phyloP scores from a whole-genome alignment of 805 yeast genomes.

The Ogataea paraovalis region DNA sequence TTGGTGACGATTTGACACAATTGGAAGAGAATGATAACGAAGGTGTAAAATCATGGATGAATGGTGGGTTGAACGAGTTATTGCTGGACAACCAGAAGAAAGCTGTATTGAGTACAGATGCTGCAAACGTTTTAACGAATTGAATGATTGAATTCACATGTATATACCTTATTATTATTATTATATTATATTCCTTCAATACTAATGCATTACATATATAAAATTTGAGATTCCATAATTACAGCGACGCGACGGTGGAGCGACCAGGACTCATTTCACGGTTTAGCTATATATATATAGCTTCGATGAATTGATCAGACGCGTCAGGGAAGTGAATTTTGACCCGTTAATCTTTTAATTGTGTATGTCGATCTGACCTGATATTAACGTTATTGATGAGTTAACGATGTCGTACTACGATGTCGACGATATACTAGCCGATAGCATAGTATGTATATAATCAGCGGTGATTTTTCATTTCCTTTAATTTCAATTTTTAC shows the following conservation, averaged over 20 bases:
- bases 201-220: not conserved
- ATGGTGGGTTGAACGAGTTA: not conserved
- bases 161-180: not conserved
- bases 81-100: not conserved
- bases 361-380: no score
- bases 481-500: not conserved
- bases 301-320: no score
- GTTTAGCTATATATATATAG: no score
- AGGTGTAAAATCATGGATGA: not conserved
- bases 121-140: not conserved
- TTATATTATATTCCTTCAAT: not conserved
- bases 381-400: no score
- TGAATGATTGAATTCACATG: not conserved
- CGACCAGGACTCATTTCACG: no score
- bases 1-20: not conserved
- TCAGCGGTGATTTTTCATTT: no score
- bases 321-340: no score
- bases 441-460: conserved; percentile 41
- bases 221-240: not conserved
- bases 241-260: no score
- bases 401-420: conserved; percentile 52
- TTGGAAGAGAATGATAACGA: not conserved
- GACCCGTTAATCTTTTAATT: no score
- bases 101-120: not conserved
- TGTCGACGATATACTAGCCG: conserved; percentile 71